A percentile compares a stretch with the other conserved stretches of the same genome.
phyloP scores from a whole-genome alignment of 306 rosid species.

The Carpinus viminea region DNA sequence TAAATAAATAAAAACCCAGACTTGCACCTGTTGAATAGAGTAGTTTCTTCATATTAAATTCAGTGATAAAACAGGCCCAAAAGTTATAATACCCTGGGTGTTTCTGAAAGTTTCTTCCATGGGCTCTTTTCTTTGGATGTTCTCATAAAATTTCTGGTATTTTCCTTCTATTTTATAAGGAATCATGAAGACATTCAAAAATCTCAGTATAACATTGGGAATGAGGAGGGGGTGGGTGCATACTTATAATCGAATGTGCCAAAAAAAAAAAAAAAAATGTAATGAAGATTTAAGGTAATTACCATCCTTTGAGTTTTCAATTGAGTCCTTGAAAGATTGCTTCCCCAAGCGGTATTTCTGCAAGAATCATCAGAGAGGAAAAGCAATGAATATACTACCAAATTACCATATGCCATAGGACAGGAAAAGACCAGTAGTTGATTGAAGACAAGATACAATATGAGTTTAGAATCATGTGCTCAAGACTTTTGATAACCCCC shows the following conservation, averaged over 20 bases:
- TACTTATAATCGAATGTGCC: background rate
- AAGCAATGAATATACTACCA: background rate
- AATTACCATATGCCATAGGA: background rate
- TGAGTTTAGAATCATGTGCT: constrained; percentile 1
- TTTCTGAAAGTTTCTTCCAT: background rate
- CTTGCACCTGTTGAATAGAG: background rate
- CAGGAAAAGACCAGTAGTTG: background rate
- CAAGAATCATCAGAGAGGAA: constrained; percentile 24
- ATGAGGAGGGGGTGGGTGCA: background rate
- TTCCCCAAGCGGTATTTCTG: constrained; percentile 64
- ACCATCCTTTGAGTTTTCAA: constrained; percentile 57
- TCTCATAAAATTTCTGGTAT: background rate
- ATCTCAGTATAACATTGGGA: background rate
- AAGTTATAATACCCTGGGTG: background rate
- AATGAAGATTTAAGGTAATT: constrained; percentile 10
- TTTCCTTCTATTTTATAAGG: background rate
- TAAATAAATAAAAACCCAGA: too few species aligned
- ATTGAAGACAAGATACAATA: background rate
- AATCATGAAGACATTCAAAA: background rate
- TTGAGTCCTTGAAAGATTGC: constrained; percentile 56
- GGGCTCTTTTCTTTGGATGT: background rate
- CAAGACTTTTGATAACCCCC: background rate
- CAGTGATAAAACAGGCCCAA: background rate
- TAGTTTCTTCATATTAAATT: background rate
- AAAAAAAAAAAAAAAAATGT: background rate